phyloP scores from a whole-genome alignment of 2,329 filamentous ascomycete genomes.

The Plenodomus lindquistii region DNA sequence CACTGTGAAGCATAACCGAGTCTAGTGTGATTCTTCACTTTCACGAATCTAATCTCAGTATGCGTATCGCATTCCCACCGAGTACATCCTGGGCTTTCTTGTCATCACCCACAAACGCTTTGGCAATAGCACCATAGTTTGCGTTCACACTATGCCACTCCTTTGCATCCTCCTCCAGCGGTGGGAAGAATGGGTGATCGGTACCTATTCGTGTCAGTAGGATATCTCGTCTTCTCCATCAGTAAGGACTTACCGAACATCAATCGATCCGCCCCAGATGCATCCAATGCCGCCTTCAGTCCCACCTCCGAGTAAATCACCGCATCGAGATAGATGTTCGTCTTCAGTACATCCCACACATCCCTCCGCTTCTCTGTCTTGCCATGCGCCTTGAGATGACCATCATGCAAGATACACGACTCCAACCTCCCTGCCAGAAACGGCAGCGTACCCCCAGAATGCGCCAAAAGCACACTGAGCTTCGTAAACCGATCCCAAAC shows the following conservation, averaged over 20 bases:
- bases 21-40: too few relatives aligned
- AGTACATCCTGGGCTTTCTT: constrained; percentile 58
- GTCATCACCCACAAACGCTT: constrained; percentile 53
- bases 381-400: constrained; percentile 68
- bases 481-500: constrained; percentile 77
- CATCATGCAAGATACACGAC: constrained; percentile 83
- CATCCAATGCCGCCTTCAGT: constrained; percentile 70
- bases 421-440: constrained; percentile 89
- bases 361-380: constrained; percentile 60
- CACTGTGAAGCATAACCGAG: too few relatives aligned
- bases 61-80: constrained; percentile 62
- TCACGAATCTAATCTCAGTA: constrained; percentile 48
- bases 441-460: constrained; percentile 85
- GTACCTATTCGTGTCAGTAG: constrained; percentile 55
- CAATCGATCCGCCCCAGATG: constrained; percentile 68
- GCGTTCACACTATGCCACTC: constrained; percentile 72
- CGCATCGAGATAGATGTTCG: constrained; percentile 85
- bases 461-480: constrained; percentile 77
- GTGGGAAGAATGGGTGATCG: constrained; percentile 85
- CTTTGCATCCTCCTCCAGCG: constrained; percentile 63
- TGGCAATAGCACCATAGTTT: constrained; percentile 61
- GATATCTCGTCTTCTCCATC: neutral
- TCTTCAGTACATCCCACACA: constrained; percentile 67
- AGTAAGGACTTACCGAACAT: constrained; percentile 65
- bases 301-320: constrained; percentile 81